Base-by-base conservation (phyloP, 495 filamentous ascomycete species). In the Aspergillus sclerotiicarbonarius region DNA sequence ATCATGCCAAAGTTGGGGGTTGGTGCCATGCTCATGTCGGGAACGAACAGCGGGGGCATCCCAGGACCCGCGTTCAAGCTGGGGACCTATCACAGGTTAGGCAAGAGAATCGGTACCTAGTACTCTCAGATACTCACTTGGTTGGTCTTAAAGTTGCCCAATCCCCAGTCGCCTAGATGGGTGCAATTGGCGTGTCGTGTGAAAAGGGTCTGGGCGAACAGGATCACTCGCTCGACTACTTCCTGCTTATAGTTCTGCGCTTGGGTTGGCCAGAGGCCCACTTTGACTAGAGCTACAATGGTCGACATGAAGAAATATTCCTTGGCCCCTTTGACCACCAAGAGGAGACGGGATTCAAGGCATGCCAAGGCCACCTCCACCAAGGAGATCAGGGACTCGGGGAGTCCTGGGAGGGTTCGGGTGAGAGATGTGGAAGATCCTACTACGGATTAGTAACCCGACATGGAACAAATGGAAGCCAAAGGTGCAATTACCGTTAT, bases 271-370 rank as follows among this genome's bases (percentile, higher is more conserved):
- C 72, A 77, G 8, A 76, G 49, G 29, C 67, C 71, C 21, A 70
- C 55, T 43, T 77, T 78, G 39, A 75, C 76, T 3, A 77, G 49
- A 8, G 73, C 70, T 10, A 73, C 52, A 25, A 78, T 71, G 3
- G 75, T 76, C 0, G 73, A 77, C 45, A 77, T 64, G 58, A 77
- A 77, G 50, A 76, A 77, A 52, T 76, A 78, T 48, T 78, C 74
- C 48, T 77, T 78, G 4, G 74, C 73, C 0, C 76, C 74, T 48
- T 78, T 78, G 52, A 75, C 65, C 6, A 78, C 63, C 8, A 72
- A 58, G 13, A 73, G 57, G 37, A 70, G 68, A 1, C 70, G 70
- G 8, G 55, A 56, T 59, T 78, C 74, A 1, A 78, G 62, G 15
- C 65, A 69, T 30, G 67, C 47, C n/a, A 78, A 60, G 16, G 62